phyloP scores from a whole-genome alignment of 73 alveolate species.

The Uronychia binucleata region DNA sequence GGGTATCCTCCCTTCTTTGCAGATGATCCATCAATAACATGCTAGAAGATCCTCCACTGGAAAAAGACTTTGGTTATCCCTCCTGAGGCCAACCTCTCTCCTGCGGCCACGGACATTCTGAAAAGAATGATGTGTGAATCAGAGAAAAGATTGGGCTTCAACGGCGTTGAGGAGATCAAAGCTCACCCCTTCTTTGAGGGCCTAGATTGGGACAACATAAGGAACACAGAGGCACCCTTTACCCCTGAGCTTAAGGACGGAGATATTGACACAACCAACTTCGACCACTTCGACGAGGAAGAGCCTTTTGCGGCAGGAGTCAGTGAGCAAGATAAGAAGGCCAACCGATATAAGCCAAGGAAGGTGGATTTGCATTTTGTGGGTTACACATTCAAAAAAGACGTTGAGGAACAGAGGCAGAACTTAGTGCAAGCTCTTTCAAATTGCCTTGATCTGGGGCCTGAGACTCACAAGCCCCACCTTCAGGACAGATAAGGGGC shows the following conservation, averaged over 20 bases:
- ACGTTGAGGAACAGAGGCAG: constrained; percentile 62
- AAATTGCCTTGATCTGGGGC: too few relatives aligned
- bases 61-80: constrained; percentile 73
- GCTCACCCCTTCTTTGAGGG: constrained; percentile 80
- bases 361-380: constrained; percentile 67
- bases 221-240: constrained; percentile 67
- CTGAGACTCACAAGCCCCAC: too few relatives aligned
- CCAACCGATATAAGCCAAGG: constrained; percentile 23
- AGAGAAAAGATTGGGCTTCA: constrained; percentile 62
- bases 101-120: constrained; percentile 71
- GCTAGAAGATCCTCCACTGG: constrained; percentile 82
- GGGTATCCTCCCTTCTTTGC: constrained; percentile 87
- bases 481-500: too few relatives aligned
- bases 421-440: constrained; percentile 67
- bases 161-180: constrained; percentile 80
- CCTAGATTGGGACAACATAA: constrained; percentile 71
- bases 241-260: constrained; percentile 60
- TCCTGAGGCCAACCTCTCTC: constrained; percentile 72
- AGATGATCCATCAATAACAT: constrained; percentile 72
- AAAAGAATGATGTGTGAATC: constrained; percentile 60
- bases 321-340: constrained; percentile 40
- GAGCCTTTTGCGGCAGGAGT: constrained; percentile 84
- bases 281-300: constrained; percentile 92
- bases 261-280: constrained; percentile 80
- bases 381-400: constrained; percentile 73